Conservation (phyloP, 495 filamentous ascomycete species). For the Lasiosphaeria ovina region DNA sequence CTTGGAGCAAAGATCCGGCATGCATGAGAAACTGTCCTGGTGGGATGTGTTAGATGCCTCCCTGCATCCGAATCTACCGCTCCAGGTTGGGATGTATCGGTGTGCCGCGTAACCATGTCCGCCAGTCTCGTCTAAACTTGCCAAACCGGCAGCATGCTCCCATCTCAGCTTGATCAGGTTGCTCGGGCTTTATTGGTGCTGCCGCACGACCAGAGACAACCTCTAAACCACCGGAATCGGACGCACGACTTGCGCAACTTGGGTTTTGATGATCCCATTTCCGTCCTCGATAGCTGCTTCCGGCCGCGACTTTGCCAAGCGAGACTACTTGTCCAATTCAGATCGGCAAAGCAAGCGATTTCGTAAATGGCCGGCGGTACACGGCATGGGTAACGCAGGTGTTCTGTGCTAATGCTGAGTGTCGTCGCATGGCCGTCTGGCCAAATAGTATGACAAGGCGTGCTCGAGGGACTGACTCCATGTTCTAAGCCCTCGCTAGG, state of each 20-base stretch:
- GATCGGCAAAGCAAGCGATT: too few relatives aligned
- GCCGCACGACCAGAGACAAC: conserved; percentile 13
- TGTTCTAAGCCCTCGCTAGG: too few relatives aligned
- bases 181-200: conserved; percentile 13
- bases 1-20: conserved; percentile 11
- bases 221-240: conserved; percentile 19
- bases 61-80: conserved; percentile 3
- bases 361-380: too few relatives aligned
- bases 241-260: background rate
- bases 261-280: background rate
- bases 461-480: too few relatives aligned
- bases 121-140: conserved; percentile 21
- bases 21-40: conserved; percentile 11
- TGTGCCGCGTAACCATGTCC: conserved; percentile 11
- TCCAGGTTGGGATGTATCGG: background rate
- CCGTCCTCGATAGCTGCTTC: background rate
- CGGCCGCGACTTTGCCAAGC: too few relatives aligned
- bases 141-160: background rate
- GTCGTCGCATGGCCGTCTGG: too few relatives aligned
- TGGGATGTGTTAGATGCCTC: conserved; percentile 1
- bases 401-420: too few relatives aligned
- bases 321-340: too few relatives aligned
- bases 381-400: too few relatives aligned
- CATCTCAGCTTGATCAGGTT: background rate
- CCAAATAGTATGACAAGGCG: too few relatives aligned